phyloP scores from a whole-genome alignment of 129 eudicot genomes.

The Erigeron canadensis region DNA sequence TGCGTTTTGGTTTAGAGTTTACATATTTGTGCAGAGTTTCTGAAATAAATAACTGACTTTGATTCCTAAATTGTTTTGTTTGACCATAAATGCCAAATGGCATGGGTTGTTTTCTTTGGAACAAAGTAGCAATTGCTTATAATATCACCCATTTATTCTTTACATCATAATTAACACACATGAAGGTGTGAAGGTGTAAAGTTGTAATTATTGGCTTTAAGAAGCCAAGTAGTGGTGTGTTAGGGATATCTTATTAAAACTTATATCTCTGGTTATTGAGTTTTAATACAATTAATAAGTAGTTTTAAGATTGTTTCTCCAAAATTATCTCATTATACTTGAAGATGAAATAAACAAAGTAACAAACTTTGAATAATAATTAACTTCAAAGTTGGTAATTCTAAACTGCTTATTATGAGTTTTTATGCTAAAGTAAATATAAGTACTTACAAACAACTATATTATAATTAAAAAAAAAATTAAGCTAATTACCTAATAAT shows the following conservation, averaged over 20 bases:
- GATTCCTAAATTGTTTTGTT: neutral
- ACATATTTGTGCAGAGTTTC: slow-evolving; percentile 16
- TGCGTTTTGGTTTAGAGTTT: neutral
- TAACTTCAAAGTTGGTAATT: neutral
- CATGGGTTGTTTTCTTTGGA: slow-evolving; percentile 7
- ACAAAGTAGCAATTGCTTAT: slow-evolving; percentile 1
- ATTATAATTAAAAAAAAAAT: neutral
- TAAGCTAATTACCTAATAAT: slow-evolving; percentile 35
- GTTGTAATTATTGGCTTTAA: slow-evolving; percentile 21
- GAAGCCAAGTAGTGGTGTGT: neutral
- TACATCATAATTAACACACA: neutral
- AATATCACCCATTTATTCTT: neutral
- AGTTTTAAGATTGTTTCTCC: neutral
- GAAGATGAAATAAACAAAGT: neutral
- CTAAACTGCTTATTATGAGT: too few relatives aligned
- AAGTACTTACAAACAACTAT: too few relatives aligned
- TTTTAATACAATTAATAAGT: neutral
- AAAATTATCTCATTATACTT: neutral
- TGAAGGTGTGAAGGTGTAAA: slow-evolving; percentile 28
- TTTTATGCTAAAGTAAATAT: too few relatives aligned
- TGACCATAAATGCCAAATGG: slow-evolving; percentile 1
- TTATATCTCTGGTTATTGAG: neutral
- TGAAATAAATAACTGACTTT: neutral
- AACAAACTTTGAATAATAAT: neutral
- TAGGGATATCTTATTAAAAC: neutral